Evolutionary conservation across 2,329 filamentous ascomycete genomes (phyloP), one percentile per base, ranked within the genome.

Genomic region (Alternaria triticina): DNA sequence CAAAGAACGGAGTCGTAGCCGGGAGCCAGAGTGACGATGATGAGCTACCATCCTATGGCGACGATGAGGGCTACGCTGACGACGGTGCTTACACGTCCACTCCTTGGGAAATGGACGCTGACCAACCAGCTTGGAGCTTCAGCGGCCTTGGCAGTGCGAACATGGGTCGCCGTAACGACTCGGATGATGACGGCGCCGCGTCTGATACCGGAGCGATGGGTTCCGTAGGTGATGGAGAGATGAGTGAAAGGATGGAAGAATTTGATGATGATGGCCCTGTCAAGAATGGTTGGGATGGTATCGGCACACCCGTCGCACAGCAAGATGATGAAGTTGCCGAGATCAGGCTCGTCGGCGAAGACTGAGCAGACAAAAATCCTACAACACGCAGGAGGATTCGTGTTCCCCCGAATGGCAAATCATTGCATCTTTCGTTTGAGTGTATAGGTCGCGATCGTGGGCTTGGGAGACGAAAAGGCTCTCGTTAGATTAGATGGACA

Each of bases 1-100:
- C 57, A 69, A 74, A 62, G 75, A 78, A 67, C 67, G 76, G 65
- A 79, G 76, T 59, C 72, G 76, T 30, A 79, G 75, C 64, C 70
- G 77, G 27, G 77, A 77, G 58, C 68, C 71, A 64, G 61, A 75
- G 69, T 66, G 72, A 76, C 49, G 71, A 70, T 36, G 66, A 47
- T 45, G 64, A 46, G 57, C 64, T 57, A 12, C 69, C 68, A 23
- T 66, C 71, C 9, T 77, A 77, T 56, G 70, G 57, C 43, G 67
- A 70, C 3, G 73, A 72, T 5, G 70, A 74, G 12, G 63, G 65
- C 27, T 70, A 56, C 20, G 68, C 54, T 25, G 61, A 64, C 6
- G 64, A 62, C 11, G 50, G 45, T 15, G 27, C 56, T 20, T 59
- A 62, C 50, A 45, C 17, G 15, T 52, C 27, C 25, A 57, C 65